A percentile compares a stretch with the other conserved stretches of the same genome.
These are phyloP conservation scores for Symbiodinium pilosum DNA, from an alignment of 73 alveolate genomes.

Conservation along the genomic window DNA sequence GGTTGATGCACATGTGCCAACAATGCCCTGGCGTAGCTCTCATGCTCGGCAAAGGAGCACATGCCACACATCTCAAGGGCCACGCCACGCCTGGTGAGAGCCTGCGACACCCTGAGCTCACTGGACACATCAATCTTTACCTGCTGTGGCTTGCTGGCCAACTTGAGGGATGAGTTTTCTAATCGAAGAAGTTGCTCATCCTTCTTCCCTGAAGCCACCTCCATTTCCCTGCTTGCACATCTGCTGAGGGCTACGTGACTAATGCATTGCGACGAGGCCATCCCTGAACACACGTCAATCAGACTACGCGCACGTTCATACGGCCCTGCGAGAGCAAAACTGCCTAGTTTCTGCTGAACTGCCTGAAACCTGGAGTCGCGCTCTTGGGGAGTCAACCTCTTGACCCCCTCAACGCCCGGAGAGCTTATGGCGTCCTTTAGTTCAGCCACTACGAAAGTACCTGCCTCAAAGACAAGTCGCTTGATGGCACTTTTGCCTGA, in stretches of 20 bases:
- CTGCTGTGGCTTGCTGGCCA: not conserved
- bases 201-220: not conserved
- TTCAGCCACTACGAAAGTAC: not conserved
- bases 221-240: not conserved
- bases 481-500: not conserved
- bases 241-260: not conserved
- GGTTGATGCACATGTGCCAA: not conserved
- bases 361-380: not conserved
- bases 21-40: not conserved
- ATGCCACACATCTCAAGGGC: not conserved
- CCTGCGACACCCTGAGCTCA: not conserved
- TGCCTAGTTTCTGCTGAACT: not conserved
- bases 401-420: not conserved
- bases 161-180: not conserved
- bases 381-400: not conserved
- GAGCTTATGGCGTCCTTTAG: not conserved
- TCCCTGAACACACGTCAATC: not conserved
- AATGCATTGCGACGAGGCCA: not conserved
- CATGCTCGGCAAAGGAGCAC: not conserved
- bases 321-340: not conserved
- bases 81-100: conserved; percentile 3
- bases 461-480: not conserved
- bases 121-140: not conserved
- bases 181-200: not conserved
- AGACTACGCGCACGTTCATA: not conserved